These are phyloP conservation scores for Penicillium maclennaniae DNA, from an alignment of 495 filamentous ascomycete genomes.

Conservation along the genomic window DNA sequence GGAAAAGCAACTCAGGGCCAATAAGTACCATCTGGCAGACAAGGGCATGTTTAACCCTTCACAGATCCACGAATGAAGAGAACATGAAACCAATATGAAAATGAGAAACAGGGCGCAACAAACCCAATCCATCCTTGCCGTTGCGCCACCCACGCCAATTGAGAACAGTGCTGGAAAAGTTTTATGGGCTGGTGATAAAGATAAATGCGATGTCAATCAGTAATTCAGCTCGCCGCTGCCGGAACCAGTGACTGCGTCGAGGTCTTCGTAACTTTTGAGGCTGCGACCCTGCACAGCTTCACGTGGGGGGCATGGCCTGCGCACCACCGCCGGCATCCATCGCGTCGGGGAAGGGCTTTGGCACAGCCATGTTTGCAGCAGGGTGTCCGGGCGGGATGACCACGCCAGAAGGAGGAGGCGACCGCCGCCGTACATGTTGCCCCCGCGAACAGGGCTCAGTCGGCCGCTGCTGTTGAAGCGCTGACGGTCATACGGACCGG, in stretches of 20 bases:
- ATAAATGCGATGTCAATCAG: conserved; percentile 21
- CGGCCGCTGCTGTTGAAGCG: conserved; percentile 32
- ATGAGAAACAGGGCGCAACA: background rate
- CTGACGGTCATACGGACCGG: conserved; percentile 59
- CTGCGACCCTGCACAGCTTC: conserved; percentile 88
- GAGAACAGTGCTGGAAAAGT: conserved; percentile 1
- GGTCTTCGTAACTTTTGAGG: conserved; percentile 93
- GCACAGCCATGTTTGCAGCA: conserved; percentile 39
- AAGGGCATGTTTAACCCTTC: background rate
- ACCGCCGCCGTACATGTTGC: conserved; percentile 33
- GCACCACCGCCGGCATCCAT: conserved; percentile 53
- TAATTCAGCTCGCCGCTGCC: conserved; percentile 62
- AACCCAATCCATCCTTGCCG: background rate
- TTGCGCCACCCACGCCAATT: background rate
- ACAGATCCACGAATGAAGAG: background rate
- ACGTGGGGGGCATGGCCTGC: conserved; percentile 72
- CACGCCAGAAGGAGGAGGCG: conserved; percentile 34
- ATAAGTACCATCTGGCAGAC: background rate
- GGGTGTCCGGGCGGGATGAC: conserved; percentile 41
- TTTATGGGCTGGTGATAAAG: conserved; percentile 1
- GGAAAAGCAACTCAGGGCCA: background rate
- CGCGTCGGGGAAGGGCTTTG: conserved; percentile 45
- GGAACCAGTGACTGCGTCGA: conserved; percentile 68
- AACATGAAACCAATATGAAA: background rate
- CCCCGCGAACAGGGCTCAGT: conserved; percentile 42